Evolutionary conservation across 2,329 filamentous ascomycete species (phyloP).

Genomic region (Fusarium torulosum): DNA sequence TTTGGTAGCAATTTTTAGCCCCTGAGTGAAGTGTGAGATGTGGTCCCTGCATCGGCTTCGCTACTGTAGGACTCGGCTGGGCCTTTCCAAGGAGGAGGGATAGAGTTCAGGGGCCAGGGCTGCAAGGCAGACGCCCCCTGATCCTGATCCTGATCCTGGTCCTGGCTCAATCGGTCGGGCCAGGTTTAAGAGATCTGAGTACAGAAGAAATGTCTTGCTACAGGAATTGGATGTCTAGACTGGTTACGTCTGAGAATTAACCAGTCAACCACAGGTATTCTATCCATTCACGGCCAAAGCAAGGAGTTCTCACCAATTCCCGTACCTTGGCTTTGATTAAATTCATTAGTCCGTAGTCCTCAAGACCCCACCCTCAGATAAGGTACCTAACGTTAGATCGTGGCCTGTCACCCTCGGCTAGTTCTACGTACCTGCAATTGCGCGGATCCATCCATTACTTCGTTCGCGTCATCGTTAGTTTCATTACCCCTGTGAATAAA

Average conservation of each 20-base stretch:
- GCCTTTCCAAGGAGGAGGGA: conserved; percentile 8
- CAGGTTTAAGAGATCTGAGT: not conserved
- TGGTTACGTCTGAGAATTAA: not conserved
- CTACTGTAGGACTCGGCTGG: not conserved
- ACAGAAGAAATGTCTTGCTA: conserved; percentile 10
- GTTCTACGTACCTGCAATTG: too few relatives aligned
- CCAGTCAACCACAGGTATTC: conserved; percentile 16
- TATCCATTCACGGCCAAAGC: conserved; percentile 12
- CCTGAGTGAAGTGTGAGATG: conserved; percentile 21
- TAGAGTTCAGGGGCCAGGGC: conserved; percentile 26
- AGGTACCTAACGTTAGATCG: too few relatives aligned
- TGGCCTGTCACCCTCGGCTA: not conserved
- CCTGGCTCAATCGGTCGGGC: conserved; percentile 36
- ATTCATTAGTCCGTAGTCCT: not conserved
- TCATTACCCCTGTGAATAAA: not conserved
- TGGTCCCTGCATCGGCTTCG: conserved; percentile 40
- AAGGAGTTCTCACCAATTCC: not conserved
- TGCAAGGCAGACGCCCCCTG: conserved; percentile 44
- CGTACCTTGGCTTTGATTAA: not conserved
- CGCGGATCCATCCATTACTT: conserved; percentile 2
- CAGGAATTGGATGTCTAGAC: conserved; percentile 1
- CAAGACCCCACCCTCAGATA: not conserved
- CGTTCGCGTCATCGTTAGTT: conserved; percentile 31
- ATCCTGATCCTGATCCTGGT: conserved; percentile 15
- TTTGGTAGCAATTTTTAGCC: conserved; percentile 13